phyloP scores from a whole-genome alignment of 129 eudicot genomes.

The Deinandra increscens region DNA sequence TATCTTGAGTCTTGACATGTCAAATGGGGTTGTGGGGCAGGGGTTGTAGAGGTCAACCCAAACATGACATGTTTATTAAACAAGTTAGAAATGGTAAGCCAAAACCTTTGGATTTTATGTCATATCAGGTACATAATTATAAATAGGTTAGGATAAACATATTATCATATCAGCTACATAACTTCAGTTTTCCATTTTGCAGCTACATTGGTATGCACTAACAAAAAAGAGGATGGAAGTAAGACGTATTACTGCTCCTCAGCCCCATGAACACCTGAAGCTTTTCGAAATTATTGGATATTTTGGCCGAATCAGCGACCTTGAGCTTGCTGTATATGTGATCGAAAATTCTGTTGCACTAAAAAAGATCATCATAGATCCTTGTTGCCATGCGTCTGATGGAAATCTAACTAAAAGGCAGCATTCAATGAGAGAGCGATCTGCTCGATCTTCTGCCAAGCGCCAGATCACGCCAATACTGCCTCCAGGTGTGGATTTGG shows the following conservation, averaged over 20 bases:
- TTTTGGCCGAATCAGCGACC: slow-evolving; percentile 25
- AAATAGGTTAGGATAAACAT: not conserved
- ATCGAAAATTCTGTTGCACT: slow-evolving; percentile 9
- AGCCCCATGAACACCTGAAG: slow-evolving; percentile 7
- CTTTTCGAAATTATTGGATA: slow-evolving; percentile 11
- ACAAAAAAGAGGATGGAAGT: slow-evolving; percentile 13
- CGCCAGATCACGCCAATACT: not conserved
- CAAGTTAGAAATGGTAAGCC: too few species aligned
- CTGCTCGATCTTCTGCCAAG: not conserved
- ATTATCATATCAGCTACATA: too few species aligned
- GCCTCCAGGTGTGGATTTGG: not conserved
- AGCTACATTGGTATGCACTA: slow-evolving; percentile 10
- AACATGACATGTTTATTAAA: too few species aligned
- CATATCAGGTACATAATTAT: too few species aligned
- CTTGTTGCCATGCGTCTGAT: not conserved
- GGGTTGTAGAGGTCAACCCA: too few species aligned
- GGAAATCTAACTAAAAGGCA: not conserved
- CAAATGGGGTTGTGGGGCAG: too few species aligned
- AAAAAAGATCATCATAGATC: slow-evolving; percentile 4
- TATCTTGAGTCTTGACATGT: too few species aligned
- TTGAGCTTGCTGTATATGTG: slow-evolving; percentile 1
- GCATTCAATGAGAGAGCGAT: not conserved
- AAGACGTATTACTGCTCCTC: slow-evolving; percentile 4
- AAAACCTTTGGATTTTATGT: too few species aligned
- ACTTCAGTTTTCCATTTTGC: not conserved